Evolutionary conservation across 345 rosid genomes (phyloP).

Genomic region (Rhizophora apiculata): DNA sequence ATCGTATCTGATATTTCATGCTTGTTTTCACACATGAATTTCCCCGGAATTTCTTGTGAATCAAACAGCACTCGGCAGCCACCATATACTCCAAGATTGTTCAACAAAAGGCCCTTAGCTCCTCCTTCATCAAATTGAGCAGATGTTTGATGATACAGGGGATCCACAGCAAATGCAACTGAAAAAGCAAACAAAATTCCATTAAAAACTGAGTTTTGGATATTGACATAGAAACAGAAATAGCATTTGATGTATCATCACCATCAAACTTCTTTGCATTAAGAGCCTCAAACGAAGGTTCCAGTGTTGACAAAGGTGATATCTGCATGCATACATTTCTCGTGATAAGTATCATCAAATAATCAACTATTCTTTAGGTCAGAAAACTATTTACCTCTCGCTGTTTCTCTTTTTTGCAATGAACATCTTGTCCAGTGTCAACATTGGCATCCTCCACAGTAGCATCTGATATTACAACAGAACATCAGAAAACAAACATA

Average conservation of each 20-base stretch:
- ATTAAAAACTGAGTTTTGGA: slow-evolving; percentile 19
- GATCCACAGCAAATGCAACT: slow-evolving; percentile 97
- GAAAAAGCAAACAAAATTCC: slow-evolving; percentile 22
- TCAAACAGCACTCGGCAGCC: slow-evolving; percentile 90
- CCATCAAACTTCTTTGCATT: slow-evolving; percentile 90
- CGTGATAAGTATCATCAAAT: slow-evolving; percentile 21
- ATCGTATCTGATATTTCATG: slow-evolving; percentile 46
- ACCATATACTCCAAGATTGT: slow-evolving; percentile 87
- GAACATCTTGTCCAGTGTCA: slow-evolving; percentile 42
- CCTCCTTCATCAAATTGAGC: slow-evolving; percentile 99
- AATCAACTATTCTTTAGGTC: slow-evolving; percentile 3
- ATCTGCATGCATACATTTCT: slow-evolving; percentile 50
- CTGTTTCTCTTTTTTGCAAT: slow-evolving; percentile 58
- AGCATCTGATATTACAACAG: slow-evolving; percentile 38
- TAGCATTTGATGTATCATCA: slow-evolving; percentile 29
- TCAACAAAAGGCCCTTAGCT: slow-evolving; percentile 80
- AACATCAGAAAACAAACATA: slow-evolving; percentile 15
- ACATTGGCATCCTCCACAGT: slow-evolving; percentile 37
- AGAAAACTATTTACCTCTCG: slow-evolving; percentile 52
- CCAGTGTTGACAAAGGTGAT: slow-evolving; percentile 79
- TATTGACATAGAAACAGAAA: slow-evolving; percentile 12
- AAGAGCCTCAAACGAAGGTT: slow-evolving; percentile 78
- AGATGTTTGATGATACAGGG: slow-evolving; percentile 93
- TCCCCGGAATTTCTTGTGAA: slow-evolving; percentile 84
- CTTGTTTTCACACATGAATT: slow-evolving; percentile 47